Evolutionary conservation across 2,329 filamentous ascomycete species (phyloP).

Genomic region (Geosmithia putterillii): DNA sequence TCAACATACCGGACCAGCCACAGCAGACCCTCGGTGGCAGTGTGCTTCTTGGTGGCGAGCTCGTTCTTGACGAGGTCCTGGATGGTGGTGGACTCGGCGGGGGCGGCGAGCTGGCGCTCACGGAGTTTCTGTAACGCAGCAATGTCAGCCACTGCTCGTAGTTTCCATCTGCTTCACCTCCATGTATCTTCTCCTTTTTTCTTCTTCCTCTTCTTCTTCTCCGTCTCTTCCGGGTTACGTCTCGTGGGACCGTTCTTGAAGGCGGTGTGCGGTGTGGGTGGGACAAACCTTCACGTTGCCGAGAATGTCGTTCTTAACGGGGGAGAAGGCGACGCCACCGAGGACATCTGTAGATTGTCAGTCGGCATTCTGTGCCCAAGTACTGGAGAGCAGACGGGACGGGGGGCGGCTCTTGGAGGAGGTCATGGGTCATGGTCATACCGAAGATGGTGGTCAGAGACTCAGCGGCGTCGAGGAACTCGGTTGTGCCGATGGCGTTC

Average conservation of each 20-base stretch:
- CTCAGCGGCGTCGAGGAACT: constrained; percentile 89
- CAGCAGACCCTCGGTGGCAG: constrained; percentile 75
- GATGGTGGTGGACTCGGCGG: constrained; percentile 67
- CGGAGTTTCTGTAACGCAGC: constrained; percentile 63
- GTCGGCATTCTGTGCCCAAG: background rate
- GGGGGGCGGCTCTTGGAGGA: too few species aligned
- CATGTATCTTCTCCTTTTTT: background rate
- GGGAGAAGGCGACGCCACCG: constrained; percentile 65
- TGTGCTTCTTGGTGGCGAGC: constrained; percentile 79
- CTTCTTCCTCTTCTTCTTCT: background rate
- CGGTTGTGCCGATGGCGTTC: constrained; percentile 67
- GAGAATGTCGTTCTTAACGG: constrained; percentile 82
- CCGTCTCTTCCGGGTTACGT: background rate
- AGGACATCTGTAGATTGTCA: constrained; percentile 36
- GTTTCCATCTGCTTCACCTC: background rate
- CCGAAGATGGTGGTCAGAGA: constrained; percentile 79
- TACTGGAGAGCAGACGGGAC: too few species aligned
- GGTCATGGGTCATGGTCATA: too few species aligned
- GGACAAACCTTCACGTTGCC: constrained; percentile 74
- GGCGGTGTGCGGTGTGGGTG: background rate
- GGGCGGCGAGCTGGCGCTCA: constrained; percentile 66
- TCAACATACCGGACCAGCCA: constrained; percentile 74
- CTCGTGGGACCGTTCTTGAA: too few species aligned
- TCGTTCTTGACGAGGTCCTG: constrained; percentile 81
- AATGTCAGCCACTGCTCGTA: too few species aligned